Percentiles rank a stretch among this genome's conserved stretches.
phyloP scores from a whole-genome alignment of 208 protist genomes.

The Acanthamoeba sp. region DNA sequence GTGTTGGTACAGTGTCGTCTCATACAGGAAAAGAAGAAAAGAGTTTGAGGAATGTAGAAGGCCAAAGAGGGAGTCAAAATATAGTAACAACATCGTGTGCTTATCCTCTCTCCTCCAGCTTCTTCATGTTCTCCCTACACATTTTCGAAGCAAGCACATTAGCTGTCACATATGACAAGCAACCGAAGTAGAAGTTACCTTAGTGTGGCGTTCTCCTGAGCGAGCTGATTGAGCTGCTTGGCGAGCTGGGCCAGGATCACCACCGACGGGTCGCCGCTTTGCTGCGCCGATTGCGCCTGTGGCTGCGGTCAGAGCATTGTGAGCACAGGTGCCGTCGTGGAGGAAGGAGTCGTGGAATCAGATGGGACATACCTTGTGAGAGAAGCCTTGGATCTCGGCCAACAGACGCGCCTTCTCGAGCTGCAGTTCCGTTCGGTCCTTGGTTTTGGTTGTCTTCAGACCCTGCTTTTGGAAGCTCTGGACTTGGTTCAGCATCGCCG shows the following conservation, averaged over 20 bases:
- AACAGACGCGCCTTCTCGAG: constrained; percentile 33
- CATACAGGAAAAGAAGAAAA: too few relatives aligned
- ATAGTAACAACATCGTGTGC: too few relatives aligned
- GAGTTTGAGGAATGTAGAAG: too few relatives aligned
- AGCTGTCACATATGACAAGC: too few relatives aligned
- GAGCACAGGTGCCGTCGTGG: too few relatives aligned
- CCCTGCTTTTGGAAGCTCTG: constrained; percentile 33
- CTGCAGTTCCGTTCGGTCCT: constrained; percentile 58
- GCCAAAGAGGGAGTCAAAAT: too few relatives aligned
- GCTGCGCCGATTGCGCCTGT: neutral
- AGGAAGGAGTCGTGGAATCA: neutral
- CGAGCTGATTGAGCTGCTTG: constrained; percentile 45
- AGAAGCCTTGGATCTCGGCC: constrained; percentile 18
- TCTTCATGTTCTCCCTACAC: constrained; percentile 40
- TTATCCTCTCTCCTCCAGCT: constrained; percentile 36
- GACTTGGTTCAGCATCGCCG: constrained; percentile 14
- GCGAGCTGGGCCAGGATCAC: constrained; percentile 16
- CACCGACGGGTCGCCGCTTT: neutral
- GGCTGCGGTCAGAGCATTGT: neutral
- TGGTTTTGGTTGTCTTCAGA: constrained; percentile 48
- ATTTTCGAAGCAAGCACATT: too few relatives aligned
- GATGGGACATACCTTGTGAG: neutral
- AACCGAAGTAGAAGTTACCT: neutral
- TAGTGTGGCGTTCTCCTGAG: constrained; percentile 23
- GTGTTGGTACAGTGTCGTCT: too few relatives aligned